phyloP scores from a whole-genome alignment of 345 rosid genomes.

The Lagerstroemia speciosa region DNA sequence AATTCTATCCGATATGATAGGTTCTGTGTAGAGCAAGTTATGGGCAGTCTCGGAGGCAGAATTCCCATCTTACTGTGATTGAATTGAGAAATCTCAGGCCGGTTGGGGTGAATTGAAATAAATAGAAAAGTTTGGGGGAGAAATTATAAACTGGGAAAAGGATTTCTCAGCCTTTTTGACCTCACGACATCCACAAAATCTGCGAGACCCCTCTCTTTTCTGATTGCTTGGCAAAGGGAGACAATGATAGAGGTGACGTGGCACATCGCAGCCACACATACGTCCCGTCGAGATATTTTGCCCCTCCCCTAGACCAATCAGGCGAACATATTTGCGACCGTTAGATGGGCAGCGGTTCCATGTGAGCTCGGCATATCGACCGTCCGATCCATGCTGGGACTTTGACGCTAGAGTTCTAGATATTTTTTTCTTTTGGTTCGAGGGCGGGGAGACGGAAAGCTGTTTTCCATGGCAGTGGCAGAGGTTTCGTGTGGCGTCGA shows the following conservation, averaged over 20 bases:
- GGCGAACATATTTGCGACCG: slow-evolving; percentile 1
- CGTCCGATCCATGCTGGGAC: slow-evolving; percentile 19
- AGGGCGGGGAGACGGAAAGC: no score
- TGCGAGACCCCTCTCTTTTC: no score
- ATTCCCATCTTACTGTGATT: no score
- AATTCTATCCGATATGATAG: no score
- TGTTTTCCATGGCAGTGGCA: no score
- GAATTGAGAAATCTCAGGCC: no score
- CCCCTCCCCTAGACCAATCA: not conserved
- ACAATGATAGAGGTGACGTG: no score
- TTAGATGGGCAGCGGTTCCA: slow-evolving; percentile 9
- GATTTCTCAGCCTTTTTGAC: not conserved
- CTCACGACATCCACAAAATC: not conserved
- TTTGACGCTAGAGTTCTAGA: not conserved
- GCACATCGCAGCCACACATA: slow-evolving; percentile 48
- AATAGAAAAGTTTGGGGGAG: not conserved
- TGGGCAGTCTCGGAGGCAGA: no score
- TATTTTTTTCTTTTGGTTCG: not conserved
- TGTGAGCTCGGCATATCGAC: slow-evolving; percentile 1
- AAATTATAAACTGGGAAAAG: not conserved
- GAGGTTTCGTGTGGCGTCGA: not conserved
- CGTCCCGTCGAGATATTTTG: slow-evolving; percentile 22
- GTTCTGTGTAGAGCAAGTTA: no score
- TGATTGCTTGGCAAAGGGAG: no score
- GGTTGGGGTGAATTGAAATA: not conserved